Conservation (phyloP, 2,329 filamentous ascomycete species). For the Zymoseptoria tritici region DNA sequence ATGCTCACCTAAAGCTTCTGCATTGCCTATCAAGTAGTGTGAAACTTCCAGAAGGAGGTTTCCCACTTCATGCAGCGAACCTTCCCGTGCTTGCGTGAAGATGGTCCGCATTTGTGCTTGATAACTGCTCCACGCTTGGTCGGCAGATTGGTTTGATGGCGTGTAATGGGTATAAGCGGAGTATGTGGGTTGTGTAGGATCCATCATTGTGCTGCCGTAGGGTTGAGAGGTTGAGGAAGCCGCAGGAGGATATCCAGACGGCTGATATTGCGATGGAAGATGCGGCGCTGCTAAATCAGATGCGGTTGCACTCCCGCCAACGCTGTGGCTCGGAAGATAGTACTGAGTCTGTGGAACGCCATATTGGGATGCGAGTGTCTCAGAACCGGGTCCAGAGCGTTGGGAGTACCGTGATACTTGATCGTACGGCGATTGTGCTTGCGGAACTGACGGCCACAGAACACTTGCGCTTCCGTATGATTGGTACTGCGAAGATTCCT, state of each 20-base stretch:
- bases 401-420: conserved; percentile 65
- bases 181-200: conserved; percentile 37
- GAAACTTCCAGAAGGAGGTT: conserved; percentile 54
- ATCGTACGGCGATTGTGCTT: conserved; percentile 60
- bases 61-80: conserved; percentile 53
- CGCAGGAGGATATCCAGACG: conserved; percentile 55
- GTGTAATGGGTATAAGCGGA: conserved; percentile 20
- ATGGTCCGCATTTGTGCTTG: conserved; percentile 52
- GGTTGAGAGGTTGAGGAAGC: conserved; percentile 44
- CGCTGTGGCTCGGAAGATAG: conserved; percentile 56
- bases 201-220: conserved; percentile 48
- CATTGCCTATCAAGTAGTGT: conserved; percentile 59
- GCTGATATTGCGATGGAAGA: conserved; percentile 57
- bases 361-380: conserved; percentile 64
- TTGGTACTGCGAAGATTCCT: conserved; percentile 48
- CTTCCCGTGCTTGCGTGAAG: conserved; percentile 63
- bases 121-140: conserved; percentile 61
- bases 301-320: conserved; percentile 52
- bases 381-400: conserved; percentile 68
- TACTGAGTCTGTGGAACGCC: conserved; percentile 63
- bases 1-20: conserved; percentile 56
- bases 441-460: conserved; percentile 61
- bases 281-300: conserved; percentile 52
- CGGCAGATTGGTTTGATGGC: conserved; percentile 32
- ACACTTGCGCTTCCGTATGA: conserved; percentile 54